Percentiles rank a stretch among this genome's conserved stretches.
Conservation (phyloP, 345 rosid species). For the Aegle marmelos region DNA sequence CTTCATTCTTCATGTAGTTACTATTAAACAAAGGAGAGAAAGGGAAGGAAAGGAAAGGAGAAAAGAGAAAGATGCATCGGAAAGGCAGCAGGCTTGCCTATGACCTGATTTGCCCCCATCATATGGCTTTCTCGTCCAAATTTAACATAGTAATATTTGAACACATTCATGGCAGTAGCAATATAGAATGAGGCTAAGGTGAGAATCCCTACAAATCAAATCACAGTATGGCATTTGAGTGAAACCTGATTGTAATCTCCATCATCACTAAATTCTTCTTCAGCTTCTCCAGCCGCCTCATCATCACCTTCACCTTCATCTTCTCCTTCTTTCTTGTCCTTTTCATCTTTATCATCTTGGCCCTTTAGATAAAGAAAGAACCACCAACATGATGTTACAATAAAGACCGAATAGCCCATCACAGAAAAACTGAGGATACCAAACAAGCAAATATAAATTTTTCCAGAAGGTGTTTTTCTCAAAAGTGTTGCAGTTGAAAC, state of each 20-base stretch:
- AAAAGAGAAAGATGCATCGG: neutral
- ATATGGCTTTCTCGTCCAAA: neutral
- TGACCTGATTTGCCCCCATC: neutral
- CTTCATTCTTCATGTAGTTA: too few species aligned
- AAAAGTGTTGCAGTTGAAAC: neutral
- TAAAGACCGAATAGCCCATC: neutral
- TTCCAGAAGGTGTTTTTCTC: neutral
- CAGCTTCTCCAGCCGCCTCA: conserved; percentile 27
- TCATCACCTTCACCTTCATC: conserved; percentile 32
- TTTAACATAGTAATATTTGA: neutral
- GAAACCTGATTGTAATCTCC: conserved; percentile 52
- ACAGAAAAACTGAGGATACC: neutral
- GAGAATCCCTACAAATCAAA: neutral
- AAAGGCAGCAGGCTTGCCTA: neutral
- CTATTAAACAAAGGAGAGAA: too few species aligned
- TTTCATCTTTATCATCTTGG: conserved; percentile 35
- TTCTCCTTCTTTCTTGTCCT: conserved; percentile 35
- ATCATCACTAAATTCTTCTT: conserved; percentile 46
- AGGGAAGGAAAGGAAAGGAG: neutral
- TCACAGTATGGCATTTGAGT: neutral
- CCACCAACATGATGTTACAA: neutral
- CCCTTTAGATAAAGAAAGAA: conserved; percentile 22
- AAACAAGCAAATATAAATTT: neutral
- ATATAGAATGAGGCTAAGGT: neutral
- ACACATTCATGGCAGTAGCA: neutral